Base-by-base conservation (phyloP, 1,284 basidiomycete genomes). In the Fomitopsis schrenkii region DNA sequence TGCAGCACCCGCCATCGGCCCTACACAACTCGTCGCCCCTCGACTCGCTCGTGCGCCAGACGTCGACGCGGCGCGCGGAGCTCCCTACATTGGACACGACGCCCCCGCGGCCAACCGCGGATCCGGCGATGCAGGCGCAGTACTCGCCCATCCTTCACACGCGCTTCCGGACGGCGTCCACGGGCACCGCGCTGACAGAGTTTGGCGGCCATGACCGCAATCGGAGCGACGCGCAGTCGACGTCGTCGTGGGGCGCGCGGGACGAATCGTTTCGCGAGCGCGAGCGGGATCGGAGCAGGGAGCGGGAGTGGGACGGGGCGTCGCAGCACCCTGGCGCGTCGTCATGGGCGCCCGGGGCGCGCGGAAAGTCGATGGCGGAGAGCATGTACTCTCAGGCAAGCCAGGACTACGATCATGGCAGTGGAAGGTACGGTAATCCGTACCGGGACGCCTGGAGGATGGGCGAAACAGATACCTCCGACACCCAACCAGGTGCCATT, bases 121-220 rank as follows among this genome's bases (percentile, higher is more conserved):
- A 57, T 45, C 44, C 44, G 42, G 19, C 63, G 28, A 48, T 59
- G 52, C 36, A 44, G 33, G 62, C 68, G 38, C 83, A 80, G 1
- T 72, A 76, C 15, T 88, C 84, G 1, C 88, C 88, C 17, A 73
- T 90, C 55, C 71, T 90, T 36, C 88, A 90, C 67, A 81, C 86
- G 30, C 77, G 75, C 63, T 90, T 90, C 73, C 80, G 85, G 22
- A 74, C 76, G 62, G 87, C 86, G 30, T 77, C 77, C 5, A 77
- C 80, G 36, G 52, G 35, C 22, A 86, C 83, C 26, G 73, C 79
- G n/a, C 76, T 73, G 26, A 76, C 78, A 28, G 76, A 74, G 44
- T 74, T 71, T 58, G 72, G 75, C 57, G 74, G 67, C 42, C 67
- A 71, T 57, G 56, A 63, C 59, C 68, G 70, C 35, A 59, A 59